Evolutionary conservation across 2,329 filamentous ascomycete species (phyloP), one percentile per base, ranked within the genome.

Genomic region (Fusarium sp.): DNA sequence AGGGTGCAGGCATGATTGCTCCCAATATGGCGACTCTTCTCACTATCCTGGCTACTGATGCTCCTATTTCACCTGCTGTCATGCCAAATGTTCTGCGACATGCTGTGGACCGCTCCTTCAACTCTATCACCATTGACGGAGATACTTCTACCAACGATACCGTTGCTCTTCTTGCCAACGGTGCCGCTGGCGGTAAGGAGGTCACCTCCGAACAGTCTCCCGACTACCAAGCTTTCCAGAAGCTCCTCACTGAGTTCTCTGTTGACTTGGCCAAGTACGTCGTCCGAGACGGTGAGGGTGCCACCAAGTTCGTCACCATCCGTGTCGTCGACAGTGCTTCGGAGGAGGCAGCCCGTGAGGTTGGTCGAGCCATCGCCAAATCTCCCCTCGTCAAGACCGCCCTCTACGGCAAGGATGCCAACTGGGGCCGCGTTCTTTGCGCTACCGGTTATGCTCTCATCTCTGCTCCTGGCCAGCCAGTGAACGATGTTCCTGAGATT

Each of bases 111-210:
- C 89, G 90, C 64, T 97, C 93, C 0, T 99, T 98, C 86, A 98
- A 99, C 85, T 92, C 92, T 79, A 98, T 99, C 79, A 97, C 93
- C 66, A 93, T 99, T 65, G 96, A 99, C 79, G 96, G 96, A 63
- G 96, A 98, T 81, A 98, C 94, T 11, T 97, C 93, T 66, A 99
- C 96, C 63, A 99, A 99, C 81, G 96, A 99, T 83, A 98, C 95
- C 0, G 89, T 98, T 28, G 94, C 94, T 7, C 84, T 99, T 57
- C 88, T 99, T n/a, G 95, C 96, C 68, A 99, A 99, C 79, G 96
- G 96, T 66, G 94, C 93, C 20, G 95, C 93, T 1, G 93, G 93
- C 55, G 93, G 93, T 20, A 80, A 85, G 16, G 84, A 88, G 56
- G 85, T 95, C 53, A 79, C 82, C 2, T 84, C 85, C 2, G 82